phyloP scores from a whole-genome alignment of 306 rosid species.

The Vigna mungo region DNA sequence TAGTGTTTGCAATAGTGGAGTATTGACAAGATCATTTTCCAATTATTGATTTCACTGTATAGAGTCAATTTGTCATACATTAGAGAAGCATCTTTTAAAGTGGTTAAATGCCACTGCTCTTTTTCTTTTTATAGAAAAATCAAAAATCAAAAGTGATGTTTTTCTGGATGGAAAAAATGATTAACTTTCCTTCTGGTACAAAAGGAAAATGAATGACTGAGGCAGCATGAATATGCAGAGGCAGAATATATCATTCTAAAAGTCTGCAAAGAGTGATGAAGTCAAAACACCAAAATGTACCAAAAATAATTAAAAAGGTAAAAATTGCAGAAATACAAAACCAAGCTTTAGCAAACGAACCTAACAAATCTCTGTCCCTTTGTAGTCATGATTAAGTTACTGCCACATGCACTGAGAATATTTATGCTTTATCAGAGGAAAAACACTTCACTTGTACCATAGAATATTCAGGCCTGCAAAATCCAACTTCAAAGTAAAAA shows the following conservation, averaged over 20 bases:
- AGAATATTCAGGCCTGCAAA: conserved; percentile 42
- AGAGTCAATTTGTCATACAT: not conserved
- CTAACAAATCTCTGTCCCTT: conserved; percentile 62
- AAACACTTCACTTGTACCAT: conserved; percentile 10
- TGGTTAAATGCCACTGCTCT: not conserved
- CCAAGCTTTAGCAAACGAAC: conserved; percentile 54
- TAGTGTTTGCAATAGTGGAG: not conserved
- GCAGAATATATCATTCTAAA: conserved; percentile 10
- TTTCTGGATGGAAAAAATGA: not conserved
- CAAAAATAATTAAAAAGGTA: not conserved
- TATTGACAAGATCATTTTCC: conserved; percentile 8
- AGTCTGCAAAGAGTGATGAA: not conserved
- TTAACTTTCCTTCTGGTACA: not conserved
- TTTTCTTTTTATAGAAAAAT: not conserved
- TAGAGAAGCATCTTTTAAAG: conserved; percentile 14
- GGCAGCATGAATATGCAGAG: not conserved
- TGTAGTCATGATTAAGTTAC: conserved; percentile 49
- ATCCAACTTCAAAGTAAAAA: conserved; percentile 26
- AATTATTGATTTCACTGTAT: not conserved
- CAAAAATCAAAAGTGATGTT: not conserved
- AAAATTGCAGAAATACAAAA: conserved; percentile 7
- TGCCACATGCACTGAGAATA: conserved; percentile 25
- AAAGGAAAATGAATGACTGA: conserved; percentile 4
- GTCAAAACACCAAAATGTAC: not conserved
- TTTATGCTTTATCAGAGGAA: not conserved